phyloP scores from a whole-genome alignment of 1,284 basidiomycete species.

The Fereydounia khargensis region DNA sequence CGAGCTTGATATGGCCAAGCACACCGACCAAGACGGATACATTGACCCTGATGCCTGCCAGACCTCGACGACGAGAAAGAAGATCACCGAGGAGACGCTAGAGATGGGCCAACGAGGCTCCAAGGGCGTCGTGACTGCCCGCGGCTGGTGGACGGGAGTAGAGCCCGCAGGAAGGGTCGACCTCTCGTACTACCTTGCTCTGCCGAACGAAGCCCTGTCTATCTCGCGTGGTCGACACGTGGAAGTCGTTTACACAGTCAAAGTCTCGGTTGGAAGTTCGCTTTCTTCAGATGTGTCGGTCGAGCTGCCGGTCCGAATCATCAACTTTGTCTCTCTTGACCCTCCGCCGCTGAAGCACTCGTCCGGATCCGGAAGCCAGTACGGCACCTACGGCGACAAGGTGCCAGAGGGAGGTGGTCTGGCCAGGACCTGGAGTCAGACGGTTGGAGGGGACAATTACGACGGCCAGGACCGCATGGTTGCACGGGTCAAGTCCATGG shows the following conservation, averaged over 20 bases:
- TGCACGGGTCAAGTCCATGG: slow-evolving; percentile 43
- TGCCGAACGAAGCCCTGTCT: slow-evolving; percentile 69
- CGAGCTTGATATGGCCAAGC: slow-evolving; percentile 58
- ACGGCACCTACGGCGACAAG: background rate
- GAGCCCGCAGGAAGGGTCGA: slow-evolving; percentile 36
- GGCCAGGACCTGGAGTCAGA: slow-evolving; percentile 5
- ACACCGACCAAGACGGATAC: slow-evolving; percentile 19
- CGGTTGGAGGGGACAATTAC: background rate
- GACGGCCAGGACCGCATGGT: slow-evolving; percentile 30
- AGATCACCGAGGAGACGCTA: slow-evolving; percentile 45
- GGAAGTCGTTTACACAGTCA: slow-evolving; percentile 75
- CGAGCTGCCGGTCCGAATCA: slow-evolving; percentile 69
- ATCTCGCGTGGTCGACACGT: slow-evolving; percentile 73
- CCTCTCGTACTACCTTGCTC: slow-evolving; percentile 46
- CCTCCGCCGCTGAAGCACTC: slow-evolving; percentile 63
- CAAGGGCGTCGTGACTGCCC: slow-evolving; percentile 40
- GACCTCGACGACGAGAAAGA: slow-evolving; percentile 46
- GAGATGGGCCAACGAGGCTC: slow-evolving; percentile 50
- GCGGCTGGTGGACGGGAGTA: slow-evolving; percentile 54
- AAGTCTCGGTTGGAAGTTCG: slow-evolving; percentile 69
- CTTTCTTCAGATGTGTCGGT: slow-evolving; percentile 69
- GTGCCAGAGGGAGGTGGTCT: background rate
- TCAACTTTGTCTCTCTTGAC: slow-evolving; percentile 78
- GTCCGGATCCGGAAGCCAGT: slow-evolving; percentile 1
- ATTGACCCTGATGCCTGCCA: slow-evolving; percentile 45